phyloP scores from a whole-genome alignment of 192 early-diverging fungal genomes.

The Backusella westeae region DNA sequence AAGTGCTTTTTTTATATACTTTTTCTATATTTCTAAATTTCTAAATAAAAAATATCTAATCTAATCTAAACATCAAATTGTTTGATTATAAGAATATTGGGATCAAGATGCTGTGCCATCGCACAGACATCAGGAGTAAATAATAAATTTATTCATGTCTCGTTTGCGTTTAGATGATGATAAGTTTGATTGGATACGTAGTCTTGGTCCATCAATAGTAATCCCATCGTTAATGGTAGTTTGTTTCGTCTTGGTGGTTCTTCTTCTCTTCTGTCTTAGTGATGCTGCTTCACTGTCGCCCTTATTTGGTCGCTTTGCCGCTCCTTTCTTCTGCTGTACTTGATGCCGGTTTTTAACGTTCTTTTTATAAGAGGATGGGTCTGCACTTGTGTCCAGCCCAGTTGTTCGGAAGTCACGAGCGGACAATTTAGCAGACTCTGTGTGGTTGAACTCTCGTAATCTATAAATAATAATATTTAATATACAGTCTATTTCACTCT shows the following conservation, averaged over 20 bases:
- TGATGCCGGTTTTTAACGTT: constrained; percentile 11
- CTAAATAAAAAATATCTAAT: too few species aligned
- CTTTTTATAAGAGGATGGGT: constrained; percentile 82
- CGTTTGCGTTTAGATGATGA: not conserved
- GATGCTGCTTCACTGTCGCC: not conserved
- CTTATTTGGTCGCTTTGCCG: not conserved
- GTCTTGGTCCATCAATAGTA: not conserved
- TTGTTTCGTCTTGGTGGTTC: not conserved
- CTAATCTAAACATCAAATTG: too few species aligned
- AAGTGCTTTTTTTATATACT: too few species aligned
- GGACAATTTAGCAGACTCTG: constrained; percentile 73
- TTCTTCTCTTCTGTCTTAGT: not conserved
- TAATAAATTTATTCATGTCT: not conserved
- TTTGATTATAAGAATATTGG: too few species aligned
- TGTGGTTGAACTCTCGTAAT: constrained; percentile 79
- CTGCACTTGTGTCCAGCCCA: constrained; percentile 78
- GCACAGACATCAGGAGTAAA: too few species aligned
- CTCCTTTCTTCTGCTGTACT: not conserved
- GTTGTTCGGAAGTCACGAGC: constrained; percentile 79
- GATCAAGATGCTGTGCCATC: too few species aligned
- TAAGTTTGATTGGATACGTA: not conserved
- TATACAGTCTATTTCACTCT: too few species aligned
- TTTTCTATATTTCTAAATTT: too few species aligned
- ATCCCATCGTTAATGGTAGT: not conserved
- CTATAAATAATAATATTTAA: constrained; percentile 25